Base-by-base conservation (phyloP, 192 early-diverging fungal genomes). In the Globomyces pollinis-pini region DNA sequence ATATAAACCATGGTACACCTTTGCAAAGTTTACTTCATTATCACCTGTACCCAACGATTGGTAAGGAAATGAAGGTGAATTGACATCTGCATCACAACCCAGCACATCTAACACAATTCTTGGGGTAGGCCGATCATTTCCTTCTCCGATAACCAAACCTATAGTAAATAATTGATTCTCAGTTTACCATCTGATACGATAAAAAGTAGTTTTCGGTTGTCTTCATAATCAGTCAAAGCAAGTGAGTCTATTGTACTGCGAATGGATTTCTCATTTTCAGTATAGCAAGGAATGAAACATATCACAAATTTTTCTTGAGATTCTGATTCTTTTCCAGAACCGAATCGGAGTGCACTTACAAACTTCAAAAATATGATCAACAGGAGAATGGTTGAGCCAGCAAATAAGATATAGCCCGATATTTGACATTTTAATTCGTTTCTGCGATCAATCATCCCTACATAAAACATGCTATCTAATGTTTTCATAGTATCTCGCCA, bases 191-290 rank as follows among this genome's bases (percentile, higher is more conserved):
- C 96, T 49, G 88, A 89, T 41, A 99, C 83, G 30, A 99, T 85
- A 67, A 99, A 96, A 28, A 99, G 61, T 32, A 99, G 78, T 71
- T 96, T 99, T 68, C 93, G 87, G 77, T 93, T 94, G 77, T 99
- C 96, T 51, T 96, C 96, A 64, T 99, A 99, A 43, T 89, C 81
- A 29, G 95, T 77, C 24, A 70, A 72, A 0, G 93, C 88, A 26
- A 99, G 71, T n/a, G 96, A 99, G 64, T 99, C 85, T 33, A 99
- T 77, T 0, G 96, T 99, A 59, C 88, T 85, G 33, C 84, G 75
- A 39, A 99, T 75, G 1, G 96, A 97, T 23, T 86, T 88, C 61
- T 99, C 96, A 55, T 88, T 88, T 69, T 96, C 90, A 4, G 91
- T 93, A 67, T 93, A 94, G 63, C 91, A 94, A 15, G 92, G 93